Evolutionary conservation across 2,329 filamentous ascomycete genomes (phyloP), one percentile per base, ranked within the genome.

Genomic region (Trichoderma cornu-damae): DNA sequence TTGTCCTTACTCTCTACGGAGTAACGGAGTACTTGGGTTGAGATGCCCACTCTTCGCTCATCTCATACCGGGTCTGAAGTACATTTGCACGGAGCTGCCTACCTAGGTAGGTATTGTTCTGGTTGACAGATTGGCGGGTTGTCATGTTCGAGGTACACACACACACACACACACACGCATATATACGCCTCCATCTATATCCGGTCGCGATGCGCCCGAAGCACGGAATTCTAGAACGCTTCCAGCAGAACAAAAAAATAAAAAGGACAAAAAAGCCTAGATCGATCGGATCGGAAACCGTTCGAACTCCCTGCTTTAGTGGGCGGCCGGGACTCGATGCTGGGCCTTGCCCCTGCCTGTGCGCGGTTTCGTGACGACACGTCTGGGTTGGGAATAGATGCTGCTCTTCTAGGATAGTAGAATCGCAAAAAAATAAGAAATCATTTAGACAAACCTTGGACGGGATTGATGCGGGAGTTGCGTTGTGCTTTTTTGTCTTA

Each of bases 391-490:
- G 54, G 54, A 35, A 51, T 51, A 57, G 54, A 49, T 57, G 54
- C 54, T 57, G 54, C 54, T 57, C 37, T 50, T 57, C 35, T 51
- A 50, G 54, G 54, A 57, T 57, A 57, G 54, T 57, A 57, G 54
- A 57, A 30, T 44, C 47, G 46, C 16, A 57, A 57, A 37, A 50
- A 35, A 20, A 57, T 51, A 37, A 50, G 26, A 20, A 38, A 42
- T 44, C n/a, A 30, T 11, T 28, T 37, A n/a, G 46, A 43, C 44
- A 35, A n/a, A n/a, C 44, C 44, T 57, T 55, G 51, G 37, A 57
- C 53, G 44, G n/a, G 18, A 48, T 57, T 57, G 53, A 57, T 48
- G 44, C 43, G 43, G 53, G 53, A 57, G 53, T 57, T 57, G 53
- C 53, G 44, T 57, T 35, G 53, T 44, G 44, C 49, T 35, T 35